Evolutionary conservation across 73 alveolate species (phyloP).

Genomic region (Urostyla sp.): DNA sequence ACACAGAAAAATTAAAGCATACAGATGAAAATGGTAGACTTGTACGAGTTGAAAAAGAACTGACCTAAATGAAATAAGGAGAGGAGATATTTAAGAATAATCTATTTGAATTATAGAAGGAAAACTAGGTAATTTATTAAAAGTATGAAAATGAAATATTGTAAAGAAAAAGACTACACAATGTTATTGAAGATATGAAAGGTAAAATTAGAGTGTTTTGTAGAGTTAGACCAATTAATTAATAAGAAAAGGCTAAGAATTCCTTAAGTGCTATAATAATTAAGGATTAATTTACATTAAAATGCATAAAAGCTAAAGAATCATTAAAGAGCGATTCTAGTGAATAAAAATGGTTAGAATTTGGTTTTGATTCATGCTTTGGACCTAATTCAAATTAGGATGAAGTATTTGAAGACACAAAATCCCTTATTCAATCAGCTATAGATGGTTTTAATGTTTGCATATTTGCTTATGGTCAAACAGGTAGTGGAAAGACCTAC

Average conservation of each 20-base stretch:
- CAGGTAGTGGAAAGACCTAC: slow-evolving; percentile 98
- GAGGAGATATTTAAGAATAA: slow-evolving; percentile 5
- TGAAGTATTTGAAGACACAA: slow-evolving; percentile 90
- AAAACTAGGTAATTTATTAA: slow-evolving; percentile 12
- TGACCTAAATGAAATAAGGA: no score
- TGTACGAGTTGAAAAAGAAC: no score
- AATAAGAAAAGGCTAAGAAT: slow-evolving; percentile 55
- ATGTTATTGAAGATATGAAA: slow-evolving; percentile 90
- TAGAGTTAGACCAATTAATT: slow-evolving; percentile 91
- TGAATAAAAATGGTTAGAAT: slow-evolving; percentile 57
- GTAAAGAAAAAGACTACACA: slow-evolving; percentile 77
- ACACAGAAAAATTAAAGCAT: not conserved
- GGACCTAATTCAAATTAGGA: slow-evolving; percentile 83
- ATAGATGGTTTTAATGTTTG: slow-evolving; percentile 99
- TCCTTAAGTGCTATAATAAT: slow-evolving; percentile 38
- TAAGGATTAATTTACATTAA: slow-evolving; percentile 61
- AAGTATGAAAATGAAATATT: slow-evolving; percentile 63
- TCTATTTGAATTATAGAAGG: not conserved
- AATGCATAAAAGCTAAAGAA: slow-evolving; percentile 42
- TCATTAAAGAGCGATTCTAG: slow-evolving; percentile 39
- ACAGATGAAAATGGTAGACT: not conserved
- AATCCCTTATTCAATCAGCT: slow-evolving; percentile 87
- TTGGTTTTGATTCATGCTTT: slow-evolving; percentile 83
- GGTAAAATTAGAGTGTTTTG: slow-evolving; percentile 94
- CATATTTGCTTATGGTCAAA: slow-evolving; percentile 98